These are phyloP conservation scores for Angomonas deanei DNA, from an alignment of 208 protist species.

Conservation along the genomic window DNA sequence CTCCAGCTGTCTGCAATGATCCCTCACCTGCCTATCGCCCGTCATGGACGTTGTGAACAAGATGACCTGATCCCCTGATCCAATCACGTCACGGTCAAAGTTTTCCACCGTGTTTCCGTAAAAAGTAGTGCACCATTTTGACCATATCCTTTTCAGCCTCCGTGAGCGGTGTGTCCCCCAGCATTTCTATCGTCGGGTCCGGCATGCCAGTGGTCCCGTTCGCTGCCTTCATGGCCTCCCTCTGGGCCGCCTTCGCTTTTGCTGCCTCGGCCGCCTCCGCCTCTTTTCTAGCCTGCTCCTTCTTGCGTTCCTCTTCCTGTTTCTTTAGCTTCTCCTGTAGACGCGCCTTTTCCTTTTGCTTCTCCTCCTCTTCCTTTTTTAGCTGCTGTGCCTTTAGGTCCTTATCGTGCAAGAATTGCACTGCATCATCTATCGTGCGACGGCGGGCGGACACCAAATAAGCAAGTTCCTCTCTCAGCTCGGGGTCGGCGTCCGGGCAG, in stretches of 20 bases:
- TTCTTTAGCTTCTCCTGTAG: conserved; percentile 3
- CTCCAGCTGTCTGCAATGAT: conserved; percentile 43
- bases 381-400: background rate
- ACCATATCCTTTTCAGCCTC: background rate
- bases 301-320: background rate
- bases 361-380: background rate
- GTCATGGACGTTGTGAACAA: conserved; percentile 76
- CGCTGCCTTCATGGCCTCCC: background rate
- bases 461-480: conserved; percentile 33
- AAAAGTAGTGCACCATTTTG: conserved; percentile 29
- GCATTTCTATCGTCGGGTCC: background rate
- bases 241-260: background rate
- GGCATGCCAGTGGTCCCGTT: background rate
- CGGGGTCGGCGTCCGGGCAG: conserved; percentile 32
- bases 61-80: conserved; percentile 30
- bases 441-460: conserved; percentile 45
- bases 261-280: background rate
- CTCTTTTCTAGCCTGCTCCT: background rate
- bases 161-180: background rate
- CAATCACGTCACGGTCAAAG: conserved; percentile 28
- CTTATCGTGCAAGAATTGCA: conserved; percentile 21
- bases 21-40: conserved; percentile 39
- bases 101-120: conserved; percentile 36
- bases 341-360: background rate
- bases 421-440: conserved; percentile 47